Base-by-base conservation (phyloP, 2,329 filamentous ascomycete genomes). In the Seiridium unicorne region DNA sequence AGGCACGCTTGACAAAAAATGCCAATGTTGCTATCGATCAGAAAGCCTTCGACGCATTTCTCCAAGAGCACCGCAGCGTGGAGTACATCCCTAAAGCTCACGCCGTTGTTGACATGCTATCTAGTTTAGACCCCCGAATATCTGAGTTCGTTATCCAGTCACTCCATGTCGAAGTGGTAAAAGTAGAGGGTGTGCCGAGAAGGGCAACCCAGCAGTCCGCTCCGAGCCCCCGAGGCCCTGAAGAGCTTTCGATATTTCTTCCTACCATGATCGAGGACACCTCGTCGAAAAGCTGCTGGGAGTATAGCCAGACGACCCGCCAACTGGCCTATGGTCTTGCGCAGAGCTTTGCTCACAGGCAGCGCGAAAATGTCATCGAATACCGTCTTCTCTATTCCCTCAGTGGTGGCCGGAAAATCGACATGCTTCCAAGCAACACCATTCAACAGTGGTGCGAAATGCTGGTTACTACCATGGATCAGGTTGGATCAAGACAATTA, bases 251-350 rank as follows among this genome's bases (percentile, higher is more conserved):
- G 1, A 73, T 79, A 60, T 80, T 77, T 57, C 63, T 78, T 2
- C 78, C 78, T 1, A 67, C 75, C 13, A 67, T 81, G 18, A 65
- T 79, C 8, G 78, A 80, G 60, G 73, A 71, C 44, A 74, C 73
- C 42, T 61, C 69, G 1, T 70, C 67, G 9, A 72, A 69, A 51
- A 79, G 73, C 58, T 71, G 74, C 0, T 81, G 78, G 78, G 69
- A 73, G 26, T 62, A 67, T 35, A 79, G 77, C 61, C 72, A 68
- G 4, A 53, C 62, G 0, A 60, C 76, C 31, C 73, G 78, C 10
- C 64, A 73, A 31, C 63, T 76, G 11, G 76, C 75, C 5, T 80
- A 78, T 56, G 68, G 71, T 7, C 57, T 77, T 9, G 58, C 76
- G 18, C 72, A 72, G 58, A 42, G 51, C 5, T 49, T 69, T 11